Conservation (phyloP, 768 basidiomycete species). For the Podaxis sp. region DNA sequence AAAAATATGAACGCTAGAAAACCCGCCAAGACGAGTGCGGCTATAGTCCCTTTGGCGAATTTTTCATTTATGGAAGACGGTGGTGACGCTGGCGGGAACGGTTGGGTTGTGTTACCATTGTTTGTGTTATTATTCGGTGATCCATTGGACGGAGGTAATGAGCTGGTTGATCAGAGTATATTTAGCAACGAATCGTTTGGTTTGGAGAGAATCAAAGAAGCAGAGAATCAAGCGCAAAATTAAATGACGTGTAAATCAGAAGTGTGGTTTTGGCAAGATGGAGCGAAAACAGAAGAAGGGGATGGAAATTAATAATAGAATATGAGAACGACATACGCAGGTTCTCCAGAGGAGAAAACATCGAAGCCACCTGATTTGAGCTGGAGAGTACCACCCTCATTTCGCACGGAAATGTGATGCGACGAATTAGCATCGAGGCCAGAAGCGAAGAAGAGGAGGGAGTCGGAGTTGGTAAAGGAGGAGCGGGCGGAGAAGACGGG, state of each 20-base stretch:
- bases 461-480: conserved; percentile 44
- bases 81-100: conserved; percentile 17
- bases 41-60: conserved; percentile 54
- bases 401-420: conserved; percentile 53
- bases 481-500: conserved; percentile 46
- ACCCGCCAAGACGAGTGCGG: conserved; percentile 57
- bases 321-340: conserved; percentile 16
- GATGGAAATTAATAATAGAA: not conserved
- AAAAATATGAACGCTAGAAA: conserved; percentile 46
- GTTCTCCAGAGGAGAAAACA: conserved; percentile 29
- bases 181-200: not conserved
- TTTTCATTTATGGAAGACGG: conserved; percentile 1
- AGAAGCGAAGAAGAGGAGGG: conserved; percentile 60
- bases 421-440: conserved; percentile 45
- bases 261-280: not conserved
- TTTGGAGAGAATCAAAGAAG: not conserved
- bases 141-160: conserved; percentile 10
- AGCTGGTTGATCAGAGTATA: not conserved
- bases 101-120: conserved; percentile 12
- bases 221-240: not conserved
- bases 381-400: conserved; percentile 52
- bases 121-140: not conserved
- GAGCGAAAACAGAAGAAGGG: conserved; percentile 18
- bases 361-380: conserved; percentile 47
- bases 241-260: conserved; percentile 9